A percentile compares a stretch with the other conserved stretches of the same genome.
Conservation (phyloP, 306 rosid species). For the Malus domestica region DNA sequence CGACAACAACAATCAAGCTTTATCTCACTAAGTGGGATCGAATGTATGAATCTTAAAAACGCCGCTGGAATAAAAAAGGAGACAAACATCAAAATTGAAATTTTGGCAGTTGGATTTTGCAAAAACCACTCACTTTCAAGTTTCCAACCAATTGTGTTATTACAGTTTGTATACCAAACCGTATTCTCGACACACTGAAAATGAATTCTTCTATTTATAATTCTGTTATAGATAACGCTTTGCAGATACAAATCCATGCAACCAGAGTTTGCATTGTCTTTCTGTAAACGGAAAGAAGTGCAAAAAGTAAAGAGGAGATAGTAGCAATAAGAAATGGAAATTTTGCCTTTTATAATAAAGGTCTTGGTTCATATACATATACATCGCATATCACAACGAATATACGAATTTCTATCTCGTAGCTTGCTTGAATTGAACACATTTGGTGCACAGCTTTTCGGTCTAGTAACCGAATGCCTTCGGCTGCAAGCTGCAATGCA, state of each 20-base stretch:
- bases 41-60: too few species aligned
- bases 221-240: too few species aligned
- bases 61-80: too few species aligned
- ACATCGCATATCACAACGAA: not conserved
- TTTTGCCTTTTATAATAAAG: not conserved
- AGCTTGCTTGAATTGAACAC: conserved; percentile 3
- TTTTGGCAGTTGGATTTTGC: not conserved
- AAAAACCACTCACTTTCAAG: conserved; percentile 16
- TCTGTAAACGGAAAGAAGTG: not conserved
- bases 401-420: not conserved
- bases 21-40: accelerated
- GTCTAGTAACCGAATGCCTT: not conserved
- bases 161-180: too few species aligned
- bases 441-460: not conserved
- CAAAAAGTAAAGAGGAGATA: not conserved
- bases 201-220: too few species aligned
- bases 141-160: too few species aligned
- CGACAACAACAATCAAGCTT: not conserved
- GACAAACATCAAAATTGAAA: not conserved
- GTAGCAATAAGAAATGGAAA: not conserved
- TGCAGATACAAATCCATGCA: too few species aligned
- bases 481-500: conserved; percentile 17
- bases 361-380: not conserved
- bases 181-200: too few species aligned
- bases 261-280: too few species aligned